phyloP scores from a whole-genome alignment of 1,284 basidiomycete species.

The Microbotryum intermedium region DNA sequence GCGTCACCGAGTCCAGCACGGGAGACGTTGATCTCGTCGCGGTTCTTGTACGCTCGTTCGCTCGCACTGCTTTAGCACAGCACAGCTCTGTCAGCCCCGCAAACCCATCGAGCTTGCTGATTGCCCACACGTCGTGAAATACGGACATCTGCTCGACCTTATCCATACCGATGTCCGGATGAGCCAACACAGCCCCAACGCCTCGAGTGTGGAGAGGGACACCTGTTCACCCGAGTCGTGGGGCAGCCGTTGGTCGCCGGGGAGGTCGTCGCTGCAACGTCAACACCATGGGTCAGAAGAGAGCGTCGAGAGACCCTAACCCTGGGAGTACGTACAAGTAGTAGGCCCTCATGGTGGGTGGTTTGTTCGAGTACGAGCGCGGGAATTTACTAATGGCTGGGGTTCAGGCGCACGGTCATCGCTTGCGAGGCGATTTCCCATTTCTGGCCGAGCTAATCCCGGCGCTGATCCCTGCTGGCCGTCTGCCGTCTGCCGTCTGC shows the following conservation, averaged over 20 bases:
- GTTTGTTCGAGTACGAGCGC: too few relatives aligned
- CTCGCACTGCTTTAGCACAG: conserved; percentile 47
- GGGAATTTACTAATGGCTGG: too few relatives aligned
- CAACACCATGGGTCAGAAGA: background rate
- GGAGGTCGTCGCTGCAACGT: conserved; percentile 15
- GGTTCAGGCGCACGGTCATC: too few relatives aligned
- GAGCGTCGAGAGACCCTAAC: background rate
- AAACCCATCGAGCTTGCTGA: background rate
- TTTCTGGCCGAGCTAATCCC: too few relatives aligned
- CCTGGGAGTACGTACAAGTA: background rate
- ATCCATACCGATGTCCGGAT: conserved; percentile 55
- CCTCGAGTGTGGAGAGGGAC: conserved; percentile 45
- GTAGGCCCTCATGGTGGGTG: conserved; percentile 2
- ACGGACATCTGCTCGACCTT: conserved; percentile 43
- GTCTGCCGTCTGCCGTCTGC: too few relatives aligned
- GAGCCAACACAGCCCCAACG: conserved; percentile 51
- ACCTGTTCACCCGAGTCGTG: conserved; percentile 61
- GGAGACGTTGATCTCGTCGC: conserved; percentile 55
- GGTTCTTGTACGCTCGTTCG: conserved; percentile 64
- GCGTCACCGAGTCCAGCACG: conserved; percentile 63
- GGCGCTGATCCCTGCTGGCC: too few relatives aligned
- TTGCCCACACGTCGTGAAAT: background rate
- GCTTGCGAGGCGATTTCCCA: too few relatives aligned
- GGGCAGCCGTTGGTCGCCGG: conserved; percentile 64
- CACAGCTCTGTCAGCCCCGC: too few relatives aligned